Percentiles rank a stretch among this genome's conserved stretches.
phyloP scores from a whole-genome alignment of 2,329 filamentous ascomycete species.

The Phialocephala subalpina region DNA sequence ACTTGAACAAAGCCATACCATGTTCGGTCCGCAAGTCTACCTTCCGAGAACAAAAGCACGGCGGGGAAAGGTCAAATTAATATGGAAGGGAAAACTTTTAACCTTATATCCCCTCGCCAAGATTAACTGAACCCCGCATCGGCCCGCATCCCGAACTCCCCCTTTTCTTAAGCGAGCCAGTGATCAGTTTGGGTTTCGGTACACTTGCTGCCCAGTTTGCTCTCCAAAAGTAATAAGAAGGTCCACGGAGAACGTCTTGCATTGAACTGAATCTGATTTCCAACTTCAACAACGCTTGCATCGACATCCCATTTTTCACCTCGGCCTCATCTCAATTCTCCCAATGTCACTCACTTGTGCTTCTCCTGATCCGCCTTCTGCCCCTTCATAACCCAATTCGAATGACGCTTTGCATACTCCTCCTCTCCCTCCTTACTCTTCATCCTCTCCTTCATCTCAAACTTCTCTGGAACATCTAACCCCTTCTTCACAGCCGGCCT shows the following conservation, averaged over 20 bases:
- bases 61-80: neutral
- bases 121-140: neutral
- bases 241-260: too few species aligned
- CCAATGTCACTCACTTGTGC: constrained; percentile 42
- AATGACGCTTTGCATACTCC: constrained; percentile 51
- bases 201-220: neutral
- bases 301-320: too few species aligned
- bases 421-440: constrained; percentile 62
- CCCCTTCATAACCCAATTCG: constrained; percentile 69
- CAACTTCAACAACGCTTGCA: too few species aligned
- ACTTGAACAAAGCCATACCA: neutral
- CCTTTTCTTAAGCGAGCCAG: neutral
- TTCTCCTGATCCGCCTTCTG: constrained; percentile 49
- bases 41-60: neutral
- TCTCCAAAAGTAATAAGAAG: too few species aligned
- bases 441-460: constrained; percentile 53
- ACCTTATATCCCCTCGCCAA: neutral
- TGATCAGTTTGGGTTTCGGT: neutral
- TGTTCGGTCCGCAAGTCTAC: neutral
- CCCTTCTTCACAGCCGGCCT: constrained; percentile 78
- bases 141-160: neutral
- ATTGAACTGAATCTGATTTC: too few species aligned
- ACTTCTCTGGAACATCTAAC: constrained; percentile 71
- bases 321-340: too few species aligned
- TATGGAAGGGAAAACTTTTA: neutral